phyloP scores from a whole-genome alignment of 225 moss, liverwort and hornwort species.

The Marchantia polymorpha region DNA sequence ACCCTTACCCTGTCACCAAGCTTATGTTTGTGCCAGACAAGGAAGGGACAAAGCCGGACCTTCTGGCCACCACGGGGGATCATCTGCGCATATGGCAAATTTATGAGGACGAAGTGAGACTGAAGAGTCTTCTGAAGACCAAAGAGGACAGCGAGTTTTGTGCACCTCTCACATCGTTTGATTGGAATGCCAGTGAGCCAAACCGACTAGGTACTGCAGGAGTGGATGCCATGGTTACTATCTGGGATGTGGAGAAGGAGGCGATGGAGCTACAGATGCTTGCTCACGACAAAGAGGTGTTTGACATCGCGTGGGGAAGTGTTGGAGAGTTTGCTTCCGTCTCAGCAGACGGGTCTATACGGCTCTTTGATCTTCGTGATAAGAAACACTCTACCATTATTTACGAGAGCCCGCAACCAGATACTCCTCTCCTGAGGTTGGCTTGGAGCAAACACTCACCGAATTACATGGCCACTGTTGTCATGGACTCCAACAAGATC shows the following conservation, averaged over 20 bases:
- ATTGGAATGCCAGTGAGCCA: slow-evolving; percentile 66
- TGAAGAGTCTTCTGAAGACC: slow-evolving; percentile 51
- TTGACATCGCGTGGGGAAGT: slow-evolving; percentile 71
- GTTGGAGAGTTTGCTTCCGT: slow-evolving; percentile 66
- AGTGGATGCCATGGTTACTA: slow-evolving; percentile 75
- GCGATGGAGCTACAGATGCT: slow-evolving; percentile 69
- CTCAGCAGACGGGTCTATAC: slow-evolving; percentile 64
- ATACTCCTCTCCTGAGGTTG: slow-evolving; percentile 58
- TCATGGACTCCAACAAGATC: slow-evolving; percentile 65
- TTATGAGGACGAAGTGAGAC: slow-evolving; percentile 53
- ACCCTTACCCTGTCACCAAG: slow-evolving; percentile 66
- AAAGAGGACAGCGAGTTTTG: slow-evolving; percentile 57
- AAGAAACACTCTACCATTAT: slow-evolving; percentile 72
- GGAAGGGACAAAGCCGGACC: slow-evolving; percentile 58
- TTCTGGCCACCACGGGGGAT: slow-evolving; percentile 71
- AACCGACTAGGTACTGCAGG: slow-evolving; percentile 61
- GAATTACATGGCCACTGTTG: slow-evolving; percentile 68
- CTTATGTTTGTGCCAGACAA: slow-evolving; percentile 77
- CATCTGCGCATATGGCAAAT: slow-evolving; percentile 69
- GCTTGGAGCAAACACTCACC: slow-evolving; percentile 74
- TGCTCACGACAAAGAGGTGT: slow-evolving; percentile 76
- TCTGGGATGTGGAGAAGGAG: slow-evolving; percentile 73
- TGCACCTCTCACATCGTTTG: slow-evolving; percentile 77
- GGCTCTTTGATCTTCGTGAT: slow-evolving; percentile 67
- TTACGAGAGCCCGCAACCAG: slow-evolving; percentile 59